phyloP scores from a whole-genome alignment of 805 yeast species.

The Diddensiella caesifluorescens region DNA sequence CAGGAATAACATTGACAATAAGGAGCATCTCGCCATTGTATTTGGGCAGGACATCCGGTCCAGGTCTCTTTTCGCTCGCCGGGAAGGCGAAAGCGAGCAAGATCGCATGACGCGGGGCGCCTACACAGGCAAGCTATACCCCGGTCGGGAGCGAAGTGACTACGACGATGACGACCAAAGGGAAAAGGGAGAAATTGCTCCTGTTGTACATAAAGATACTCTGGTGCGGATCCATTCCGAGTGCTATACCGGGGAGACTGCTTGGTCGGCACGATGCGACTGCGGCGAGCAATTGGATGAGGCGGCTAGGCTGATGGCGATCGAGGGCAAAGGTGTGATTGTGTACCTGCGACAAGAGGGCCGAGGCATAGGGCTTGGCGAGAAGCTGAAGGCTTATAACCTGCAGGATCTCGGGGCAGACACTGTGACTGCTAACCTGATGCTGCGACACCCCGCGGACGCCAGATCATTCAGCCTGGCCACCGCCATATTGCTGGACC shows the following conservation, averaged over 20 bases:
- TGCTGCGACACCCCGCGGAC: slow-evolving; percentile 95
- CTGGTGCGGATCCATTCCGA: slow-evolving; percentile 91
- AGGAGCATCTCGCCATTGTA: slow-evolving; percentile 95
- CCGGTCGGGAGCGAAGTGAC: slow-evolving; percentile 66
- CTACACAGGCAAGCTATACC: slow-evolving; percentile 80
- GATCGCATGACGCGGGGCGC: slow-evolving; percentile 99
- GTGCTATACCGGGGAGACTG: slow-evolving; percentile 98
- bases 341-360: slow-evolving; percentile 97
- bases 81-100: slow-evolving; percentile 72
- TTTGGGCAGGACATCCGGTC: slow-evolving; percentile 91
- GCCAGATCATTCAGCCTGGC: slow-evolving; percentile 93
- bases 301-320: slow-evolving; percentile 91
- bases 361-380: slow-evolving; percentile 97
- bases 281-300: slow-evolving; percentile 99
- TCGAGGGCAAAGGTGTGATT: slow-evolving; percentile 83
- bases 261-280: slow-evolving; percentile 98
- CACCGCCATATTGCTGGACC: slow-evolving; percentile 82
- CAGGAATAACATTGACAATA: slow-evolving; percentile 76
- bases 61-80: slow-evolving; percentile 54
- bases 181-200: slow-evolving; percentile 15
- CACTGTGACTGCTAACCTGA: slow-evolving; percentile 90
- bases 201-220: slow-evolving; percentile 25
- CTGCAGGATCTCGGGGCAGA: slow-evolving; percentile 97
- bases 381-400: slow-evolving; percentile 92
- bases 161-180: slow-evolving; percentile 10